Evolutionary conservation across 352 stramenopile genomes (phyloP).

Genomic region (Phytophthora europaea): DNA sequence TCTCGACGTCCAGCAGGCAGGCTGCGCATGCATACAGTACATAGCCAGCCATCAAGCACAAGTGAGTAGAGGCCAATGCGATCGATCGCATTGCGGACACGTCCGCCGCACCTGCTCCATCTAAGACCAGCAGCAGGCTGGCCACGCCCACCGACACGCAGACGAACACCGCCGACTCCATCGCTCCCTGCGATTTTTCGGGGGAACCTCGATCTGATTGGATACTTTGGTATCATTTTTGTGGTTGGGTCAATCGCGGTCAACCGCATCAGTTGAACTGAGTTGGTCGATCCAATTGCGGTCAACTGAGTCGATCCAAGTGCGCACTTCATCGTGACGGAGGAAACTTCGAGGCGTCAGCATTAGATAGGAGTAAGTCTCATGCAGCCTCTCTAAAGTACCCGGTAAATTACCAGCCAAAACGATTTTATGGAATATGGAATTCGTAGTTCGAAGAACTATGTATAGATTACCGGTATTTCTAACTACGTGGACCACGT

Average conservation of each 20-base stretch:
- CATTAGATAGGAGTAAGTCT: no score
- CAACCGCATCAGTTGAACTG: background rate
- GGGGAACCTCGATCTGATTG: constrained; percentile 21
- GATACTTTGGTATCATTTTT: constrained; percentile 15
- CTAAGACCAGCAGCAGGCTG: constrained; percentile 52
- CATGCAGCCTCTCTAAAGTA: no score
- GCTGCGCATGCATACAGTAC: constrained; percentile 19
- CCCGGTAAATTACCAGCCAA: no score
- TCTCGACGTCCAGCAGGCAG: constrained; percentile 52
- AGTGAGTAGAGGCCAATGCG: no score
- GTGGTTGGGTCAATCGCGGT: no score
- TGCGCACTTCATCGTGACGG: no score
- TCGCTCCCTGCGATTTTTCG: constrained; percentile 9
- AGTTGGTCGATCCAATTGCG: no score
- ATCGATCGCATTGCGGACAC: background rate
- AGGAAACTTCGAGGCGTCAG: no score
- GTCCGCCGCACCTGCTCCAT: constrained; percentile 46
- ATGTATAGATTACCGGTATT: no score
- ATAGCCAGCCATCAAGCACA: background rate
- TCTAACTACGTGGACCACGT: no score
- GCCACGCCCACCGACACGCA: constrained; percentile 53
- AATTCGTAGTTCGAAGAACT: no score
- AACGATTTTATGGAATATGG: no score
- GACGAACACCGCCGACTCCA: constrained; percentile 72
- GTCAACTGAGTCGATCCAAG: background rate